Percentiles rank a stretch among this genome's conserved stretches.
Evolutionary conservation across 805 yeast species (phyloP).

Genomic region (Saccharomycopsis sp.): DNA sequence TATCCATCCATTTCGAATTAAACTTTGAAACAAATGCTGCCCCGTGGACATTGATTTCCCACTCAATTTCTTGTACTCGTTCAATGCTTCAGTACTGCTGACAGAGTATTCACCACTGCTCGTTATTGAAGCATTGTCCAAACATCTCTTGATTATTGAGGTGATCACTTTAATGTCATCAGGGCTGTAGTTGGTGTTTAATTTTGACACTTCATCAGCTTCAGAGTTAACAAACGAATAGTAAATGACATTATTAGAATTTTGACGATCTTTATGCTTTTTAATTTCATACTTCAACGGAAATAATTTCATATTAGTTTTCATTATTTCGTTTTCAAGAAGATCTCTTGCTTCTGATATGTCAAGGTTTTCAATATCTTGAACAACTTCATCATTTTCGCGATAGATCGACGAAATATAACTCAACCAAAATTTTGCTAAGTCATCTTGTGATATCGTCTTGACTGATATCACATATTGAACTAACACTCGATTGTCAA

Average conservation of each 20-base stretch:
- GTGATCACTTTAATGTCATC: conserved; percentile 16
- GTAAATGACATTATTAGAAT: conserved; percentile 5
- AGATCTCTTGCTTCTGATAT: conserved; percentile 4
- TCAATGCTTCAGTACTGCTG: conserved; percentile 15
- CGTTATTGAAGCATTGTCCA: conserved; percentile 6
- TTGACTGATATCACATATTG: conserved; percentile 19
- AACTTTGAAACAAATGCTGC: conserved; percentile 11
- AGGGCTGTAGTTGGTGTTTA: conserved; percentile 14
- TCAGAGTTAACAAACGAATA: conserved; percentile 14
- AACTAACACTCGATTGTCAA: conserved; percentile 14
- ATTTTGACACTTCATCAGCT: conserved; percentile 13
- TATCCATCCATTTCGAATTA: conserved; percentile 18
- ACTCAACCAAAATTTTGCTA: conserved; percentile 9
- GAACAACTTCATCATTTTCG: not conserved
- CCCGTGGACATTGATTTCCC: conserved; percentile 13
- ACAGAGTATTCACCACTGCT: not conserved
- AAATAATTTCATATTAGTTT: conserved; percentile 13
- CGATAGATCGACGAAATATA: not conserved
- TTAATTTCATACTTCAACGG: conserved; percentile 18
- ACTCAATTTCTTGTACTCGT: conserved; percentile 9
- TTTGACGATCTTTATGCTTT: conserved; percentile 11
- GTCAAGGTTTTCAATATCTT: conserved; percentile 1
- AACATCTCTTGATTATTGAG: conserved; percentile 7
- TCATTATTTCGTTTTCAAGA: conserved; percentile 6
- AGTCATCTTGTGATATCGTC: conserved; percentile 6